Base-by-base conservation (phyloP, 1,284 basidiomycete species). In the Paramarasmius palmivorus region DNA sequence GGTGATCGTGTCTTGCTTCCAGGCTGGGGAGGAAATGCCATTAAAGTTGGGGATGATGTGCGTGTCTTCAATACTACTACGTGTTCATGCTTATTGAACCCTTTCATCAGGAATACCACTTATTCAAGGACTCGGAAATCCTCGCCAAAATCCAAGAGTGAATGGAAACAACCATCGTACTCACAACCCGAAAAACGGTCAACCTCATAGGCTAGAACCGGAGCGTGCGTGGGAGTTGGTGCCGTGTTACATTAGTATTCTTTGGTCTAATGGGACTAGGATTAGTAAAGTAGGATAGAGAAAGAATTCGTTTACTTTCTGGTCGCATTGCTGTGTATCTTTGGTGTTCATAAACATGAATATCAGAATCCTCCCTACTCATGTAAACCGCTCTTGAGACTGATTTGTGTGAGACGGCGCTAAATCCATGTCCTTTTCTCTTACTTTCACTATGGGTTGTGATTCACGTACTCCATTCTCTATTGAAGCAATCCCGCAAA, bases 21-120 rank as follows among this genome's bases (percentile, higher is more conserved):
- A 7, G 91, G 92, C 22, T 99, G 95, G 92, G 96, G 96, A 53
- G 96, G 96, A 15, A 95, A 89, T 71, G 73, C 91, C 17, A 95
- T 99, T 76, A 99, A 98, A 76, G 86, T 99, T 51, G 95, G 95
- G 54, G 96, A 99, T 29, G 95, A 98, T 69, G 95, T 94, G 66
- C 63, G 90, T 82, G 0, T 40, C 12, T 22, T 29, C n/a, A n/a
- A 8, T 20, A 17, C 4, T 25, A 5, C 17, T 14, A 36, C 26
- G 6, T 22, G 12, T 47, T 37, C 15, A 34, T 32, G 38, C 42
- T 15, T 34, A 29, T 29, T n/a, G n/a, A n/a, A n/a, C n/a, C n/a
- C 3, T 26, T 46, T 59, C 45, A 52, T 10, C 66, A 95, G 93
- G 96, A 98, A 72, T 99, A 92, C 78, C 90, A 85, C 76, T 77